Base-by-base conservation (phyloP, 1,139 yeast species). In the Pichia sp. region DNA sequence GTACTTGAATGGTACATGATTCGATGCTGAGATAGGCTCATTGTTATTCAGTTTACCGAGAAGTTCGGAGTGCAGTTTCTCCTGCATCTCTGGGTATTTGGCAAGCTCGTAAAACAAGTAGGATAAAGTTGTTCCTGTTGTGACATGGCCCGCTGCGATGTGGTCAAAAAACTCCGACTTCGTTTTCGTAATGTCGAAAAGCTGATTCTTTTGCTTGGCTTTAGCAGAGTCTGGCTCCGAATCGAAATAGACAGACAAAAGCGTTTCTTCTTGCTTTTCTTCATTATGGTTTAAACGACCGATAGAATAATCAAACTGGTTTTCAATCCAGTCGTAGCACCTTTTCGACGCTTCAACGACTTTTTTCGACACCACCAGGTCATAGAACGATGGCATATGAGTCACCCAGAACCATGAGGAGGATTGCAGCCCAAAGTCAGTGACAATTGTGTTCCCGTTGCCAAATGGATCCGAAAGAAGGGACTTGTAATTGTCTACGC, bases 401-500 rank as follows among this genome's bases (percentile, higher is more conserved):
- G 90, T 84, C 0, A 85, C 81, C 81, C 85, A 85, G 66, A 85
- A 85, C 72, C 83, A 83, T 77, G 82, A 77, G n/a, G 84, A 75
- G 0, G 87, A 79, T 45, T 80, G 83, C 45, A 75, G 70, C 46
- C 85, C 69, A 63, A 83, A 86, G 33, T 75, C 72, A 10, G 72
- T 67, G 20, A 83, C 73, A 48, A 83, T 74, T 31, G 70, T 67
- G 20, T 80, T 64, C 27, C 77, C 75, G 47, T 70, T 36, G 7
- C 60, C 60, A 42, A 63, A 60, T 2, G 69, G 69, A 50, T 68
- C 70, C 4, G 52, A 54, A 30, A 68, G 50, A 27, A 67, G 50
- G 4, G 70, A 55, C 4, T 48, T 54, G 30, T 80, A 77, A 54
- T 74, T 73, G 10, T 71, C 69, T 0, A 67, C 61, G 0, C 92